phyloP scores from a whole-genome alignment of 2,329 filamentous ascomycete genomes.

The Dendryphion nanum region DNA sequence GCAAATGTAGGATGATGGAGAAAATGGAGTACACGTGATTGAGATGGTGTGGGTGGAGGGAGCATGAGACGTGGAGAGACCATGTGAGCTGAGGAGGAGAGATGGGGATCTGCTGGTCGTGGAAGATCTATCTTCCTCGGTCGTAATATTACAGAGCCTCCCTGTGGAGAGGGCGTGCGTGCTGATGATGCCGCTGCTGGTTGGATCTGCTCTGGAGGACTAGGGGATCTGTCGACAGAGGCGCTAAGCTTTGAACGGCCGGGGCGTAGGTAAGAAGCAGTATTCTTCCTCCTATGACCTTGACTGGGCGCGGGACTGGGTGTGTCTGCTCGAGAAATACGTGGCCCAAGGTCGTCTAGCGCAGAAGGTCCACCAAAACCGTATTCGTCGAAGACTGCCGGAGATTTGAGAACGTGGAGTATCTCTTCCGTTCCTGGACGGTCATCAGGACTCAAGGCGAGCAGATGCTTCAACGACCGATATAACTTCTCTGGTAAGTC shows the following conservation, averaged over 20 bases:
- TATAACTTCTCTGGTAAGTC: constrained; percentile 88
- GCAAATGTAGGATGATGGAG: constrained; percentile 31
- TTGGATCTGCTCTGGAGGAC: constrained; percentile 22
- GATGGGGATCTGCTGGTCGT: constrained; percentile 7
- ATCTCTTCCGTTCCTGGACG: constrained; percentile 87
- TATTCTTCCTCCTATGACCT: constrained; percentile 20
- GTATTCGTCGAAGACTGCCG: constrained; percentile 51
- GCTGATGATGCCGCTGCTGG: constrained; percentile 3
- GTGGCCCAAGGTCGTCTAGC: constrained; percentile 34
- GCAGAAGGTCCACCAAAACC: constrained; percentile 37
- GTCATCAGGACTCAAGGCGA: constrained; percentile 73
- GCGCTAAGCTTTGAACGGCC: constrained; percentile 35
- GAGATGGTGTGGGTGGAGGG: constrained; percentile 26
- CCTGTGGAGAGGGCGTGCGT: constrained; percentile 20
- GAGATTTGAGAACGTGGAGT: constrained; percentile 70
- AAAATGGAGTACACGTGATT: constrained; percentile 3
- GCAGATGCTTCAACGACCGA: constrained; percentile 73
- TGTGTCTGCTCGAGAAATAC: constrained; percentile 47
- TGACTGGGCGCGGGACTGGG: constrained; percentile 32
- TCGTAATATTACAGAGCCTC: constrained; percentile 29
- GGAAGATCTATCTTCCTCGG: constrained; percentile 29
- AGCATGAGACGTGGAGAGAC: constrained; percentile 29
- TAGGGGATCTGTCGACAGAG: constrained; percentile 33
- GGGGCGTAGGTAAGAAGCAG: constrained; percentile 25
- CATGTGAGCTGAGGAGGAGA: constrained; percentile 3